These are phyloP conservation scores for Yamadazyma pseudoaaseri DNA, from an alignment of 1,139 yeast species.

Conservation along the genomic window DNA sequence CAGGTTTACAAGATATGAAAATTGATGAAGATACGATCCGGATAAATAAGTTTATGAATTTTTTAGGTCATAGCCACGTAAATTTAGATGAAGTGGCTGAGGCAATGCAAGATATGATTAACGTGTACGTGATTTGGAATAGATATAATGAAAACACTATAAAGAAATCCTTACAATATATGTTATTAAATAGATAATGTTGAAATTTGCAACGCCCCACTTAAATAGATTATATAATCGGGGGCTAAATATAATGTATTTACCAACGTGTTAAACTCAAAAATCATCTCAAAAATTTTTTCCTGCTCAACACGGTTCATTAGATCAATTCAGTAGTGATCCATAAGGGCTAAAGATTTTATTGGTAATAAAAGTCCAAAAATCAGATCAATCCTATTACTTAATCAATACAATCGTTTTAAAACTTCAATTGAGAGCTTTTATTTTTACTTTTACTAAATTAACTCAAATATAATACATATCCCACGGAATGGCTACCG, in stretches of 20 bases:
- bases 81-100: slow-evolving; percentile 76
- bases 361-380: too few species aligned
- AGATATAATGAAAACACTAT: slow-evolving; percentile 63
- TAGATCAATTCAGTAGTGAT: too few species aligned
- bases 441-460: too few species aligned
- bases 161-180: slow-evolving; percentile 40
- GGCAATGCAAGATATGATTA: slow-evolving; percentile 77
- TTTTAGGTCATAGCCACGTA: slow-evolving; percentile 72
- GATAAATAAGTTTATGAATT: slow-evolving; percentile 56
- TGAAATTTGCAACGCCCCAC: not conserved
- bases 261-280: not conserved
- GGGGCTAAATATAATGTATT: too few species aligned
- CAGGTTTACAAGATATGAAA: slow-evolving; percentile 25
- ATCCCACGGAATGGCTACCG: too few species aligned
- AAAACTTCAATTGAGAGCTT: too few species aligned
- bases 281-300: slow-evolving; percentile 2
- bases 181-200: slow-evolving; percentile 34
- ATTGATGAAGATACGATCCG: slow-evolving; percentile 43
- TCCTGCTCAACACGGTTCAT: slow-evolving; percentile 2
- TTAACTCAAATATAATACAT: too few species aligned
- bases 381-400: too few species aligned
- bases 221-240: too few species aligned
- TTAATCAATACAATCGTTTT: too few species aligned
- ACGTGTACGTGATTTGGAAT: slow-evolving; percentile 83
- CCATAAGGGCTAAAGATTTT: too few species aligned